These are phyloP conservation scores for Phytopythium litorale DNA, from an alignment of 352 stramenopile species.

Conservation along the genomic window DNA sequence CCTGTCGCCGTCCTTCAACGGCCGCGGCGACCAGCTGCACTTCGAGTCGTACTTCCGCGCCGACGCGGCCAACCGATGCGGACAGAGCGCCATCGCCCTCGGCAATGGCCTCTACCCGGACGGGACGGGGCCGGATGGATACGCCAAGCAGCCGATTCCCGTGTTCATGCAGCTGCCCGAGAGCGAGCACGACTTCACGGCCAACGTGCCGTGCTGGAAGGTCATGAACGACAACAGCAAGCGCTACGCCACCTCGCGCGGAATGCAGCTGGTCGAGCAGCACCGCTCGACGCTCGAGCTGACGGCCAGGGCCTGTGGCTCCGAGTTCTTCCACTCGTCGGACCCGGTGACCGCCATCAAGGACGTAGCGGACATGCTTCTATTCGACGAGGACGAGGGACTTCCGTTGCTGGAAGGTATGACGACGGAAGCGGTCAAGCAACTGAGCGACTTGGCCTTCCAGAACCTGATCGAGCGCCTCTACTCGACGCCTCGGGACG, in stretches of 20 bases:
- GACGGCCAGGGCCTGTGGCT: constrained; percentile 40
- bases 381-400: constrained; percentile 64
- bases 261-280: constrained; percentile 31
- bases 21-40: constrained; percentile 36
- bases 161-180: constrained; percentile 79
- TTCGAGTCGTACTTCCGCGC: constrained; percentile 79
- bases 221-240: constrained; percentile 52
- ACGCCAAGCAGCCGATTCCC: constrained; percentile 56
- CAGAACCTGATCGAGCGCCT: constrained; percentile 71
- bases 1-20: constrained; percentile 64
- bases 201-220: constrained; percentile 58
- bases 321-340: constrained; percentile 34
- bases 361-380: constrained; percentile 70
- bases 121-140: constrained; percentile 53
- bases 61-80: constrained; percentile 61
- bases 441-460: constrained; percentile 60
- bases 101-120: constrained; percentile 70
- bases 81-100: constrained; percentile 64
- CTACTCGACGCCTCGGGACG: constrained; percentile 58
- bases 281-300: constrained; percentile 37
- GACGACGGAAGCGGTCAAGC: constrained; percentile 31
- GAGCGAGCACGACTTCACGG: constrained; percentile 79
- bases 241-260: constrained; percentile 35
- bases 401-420: constrained; percentile 43
- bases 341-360: constrained; percentile 64